Evolutionary conservation across 139 green algal genomes (phyloP), one percentile per base, ranked within the genome.

Genomic region (Chlamydomonas sphaeroides): DNA sequence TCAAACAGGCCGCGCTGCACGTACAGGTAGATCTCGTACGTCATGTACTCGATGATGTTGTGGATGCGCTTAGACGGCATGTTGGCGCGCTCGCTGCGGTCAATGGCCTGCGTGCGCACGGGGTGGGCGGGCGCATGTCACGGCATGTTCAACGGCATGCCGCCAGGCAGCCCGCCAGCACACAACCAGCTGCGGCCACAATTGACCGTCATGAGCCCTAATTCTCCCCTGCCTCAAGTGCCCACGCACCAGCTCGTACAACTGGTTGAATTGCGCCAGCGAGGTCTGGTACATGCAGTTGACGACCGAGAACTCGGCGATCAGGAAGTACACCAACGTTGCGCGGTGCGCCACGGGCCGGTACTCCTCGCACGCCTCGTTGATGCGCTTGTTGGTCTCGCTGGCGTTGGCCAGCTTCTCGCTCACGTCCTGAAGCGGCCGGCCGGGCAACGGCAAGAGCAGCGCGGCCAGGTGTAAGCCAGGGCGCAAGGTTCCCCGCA

Each of bases 221-320:
- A n/a, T n/a, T n/a, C n/a, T n/a, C n/a, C n/a, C 62, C 62, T 18
- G 4, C 62, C 69, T 21, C 32, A 7, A 25, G 20, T 18, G 6
- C 51, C 17, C 17, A 69, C 75, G 8, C 33, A 82, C 75, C 66
- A 85, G 41, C 80, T 96, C 92, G 68, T 95, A 94, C 66, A 95
- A 87, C 82, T 93, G 87, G 69, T 93, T 92, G 85, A 95, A 95
- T 90, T 98, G 95, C 57, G 85, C 77, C 84, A 98, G 89, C 4
- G 92, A 95, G 14, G 93, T 95, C 89, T 98, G 95, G 89, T 99
- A 99, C 96, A 99, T 98, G 90, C 92, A 95, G 91, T 98, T 98
- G 68, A 98, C 95, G 14, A 91, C 88, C 1, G 84, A 88, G 87
- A 98, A 98, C 77, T 99, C 94, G 53, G 95, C 93, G 77, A 99